Conservation (phyloP, 31 red algal genomes). For the Asparagopsis taxiformis region DNA sequence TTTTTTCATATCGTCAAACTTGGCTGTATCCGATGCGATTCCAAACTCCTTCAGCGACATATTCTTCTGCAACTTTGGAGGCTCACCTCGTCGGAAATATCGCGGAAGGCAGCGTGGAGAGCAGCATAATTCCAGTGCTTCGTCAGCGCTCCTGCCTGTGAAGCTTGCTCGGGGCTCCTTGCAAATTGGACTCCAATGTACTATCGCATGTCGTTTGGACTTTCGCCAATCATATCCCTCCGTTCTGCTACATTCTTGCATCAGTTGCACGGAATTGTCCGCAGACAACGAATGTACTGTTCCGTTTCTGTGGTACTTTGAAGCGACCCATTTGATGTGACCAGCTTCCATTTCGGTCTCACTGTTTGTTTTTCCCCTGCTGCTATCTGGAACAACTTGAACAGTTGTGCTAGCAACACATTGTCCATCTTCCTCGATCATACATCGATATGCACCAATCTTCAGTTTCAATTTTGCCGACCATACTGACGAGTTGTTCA, state of each 20-base stretch:
- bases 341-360: background rate
- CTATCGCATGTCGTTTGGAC: conserved; percentile 31
- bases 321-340: conserved; percentile 22
- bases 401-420: conserved; percentile 14
- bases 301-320: conserved; percentile 10
- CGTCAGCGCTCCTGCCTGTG: background rate
- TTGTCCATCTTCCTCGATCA: conserved; percentile 8
- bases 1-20: conserved; percentile 48
- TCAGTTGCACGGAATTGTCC: conserved; percentile 11
- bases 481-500: background rate
- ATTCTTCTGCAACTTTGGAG: background rate
- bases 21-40: conserved; percentile 8
- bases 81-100: background rate
- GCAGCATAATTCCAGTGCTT: background rate
- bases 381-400: conserved; percentile 3
- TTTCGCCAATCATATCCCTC: conserved; percentile 63
- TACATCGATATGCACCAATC: conserved; percentile 28
- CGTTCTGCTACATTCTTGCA: conserved; percentile 33
- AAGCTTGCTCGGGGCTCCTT: background rate
- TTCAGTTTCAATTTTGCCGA: background rate
- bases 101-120: background rate
- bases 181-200: conserved; percentile 34
- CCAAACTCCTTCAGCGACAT: conserved; percentile 6
- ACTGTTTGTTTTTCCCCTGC: background rate
- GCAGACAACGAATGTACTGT: conserved; percentile 36